phyloP scores from a whole-genome alignment of 495 filamentous ascomycete genomes.

The Neurospora sublineolata region DNA sequence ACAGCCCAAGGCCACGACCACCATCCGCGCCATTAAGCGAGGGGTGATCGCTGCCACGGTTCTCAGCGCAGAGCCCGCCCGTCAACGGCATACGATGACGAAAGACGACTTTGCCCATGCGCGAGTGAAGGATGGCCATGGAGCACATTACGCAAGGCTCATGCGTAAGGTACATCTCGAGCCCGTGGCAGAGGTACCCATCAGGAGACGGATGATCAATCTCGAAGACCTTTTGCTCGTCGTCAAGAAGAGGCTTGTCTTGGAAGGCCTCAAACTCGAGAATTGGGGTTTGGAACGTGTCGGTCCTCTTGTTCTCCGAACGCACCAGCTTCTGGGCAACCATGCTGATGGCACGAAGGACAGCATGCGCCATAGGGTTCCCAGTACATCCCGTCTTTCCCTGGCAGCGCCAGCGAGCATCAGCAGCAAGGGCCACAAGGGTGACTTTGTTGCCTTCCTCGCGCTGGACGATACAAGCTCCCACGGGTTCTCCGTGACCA shows the following conservation, averaged over 20 bases:
- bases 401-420: constrained; percentile 55
- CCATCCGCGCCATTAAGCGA: constrained; percentile 25
- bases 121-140: constrained; percentile 88
- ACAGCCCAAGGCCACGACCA: constrained; percentile 64
- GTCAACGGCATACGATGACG: constrained; percentile 49
- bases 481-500: constrained; percentile 56
- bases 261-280: constrained; percentile 38
- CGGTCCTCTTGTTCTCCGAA: constrained; percentile 24
- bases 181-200: constrained; percentile 87
- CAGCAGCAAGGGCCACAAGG: constrained; percentile 63
- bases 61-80: constrained; percentile 43
- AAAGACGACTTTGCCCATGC: constrained; percentile 78
- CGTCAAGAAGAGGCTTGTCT: constrained; percentile 28
- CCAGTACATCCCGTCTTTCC: constrained; percentile 37
- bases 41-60: constrained; percentile 28
- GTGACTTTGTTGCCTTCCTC: constrained; percentile 21
- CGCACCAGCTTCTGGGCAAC: constrained; percentile 59
- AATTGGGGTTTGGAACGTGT: constrained; percentile 11
- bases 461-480: constrained; percentile 71
- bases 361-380: constrained; percentile 70
- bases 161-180: constrained; percentile 85
- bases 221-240: constrained; percentile 32
- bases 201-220: constrained; percentile 38
- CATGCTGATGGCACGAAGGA: constrained; percentile 79
- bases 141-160: constrained; percentile 94